phyloP scores from a whole-genome alignment of 345 rosid species.

The Mercurialis annua region DNA sequence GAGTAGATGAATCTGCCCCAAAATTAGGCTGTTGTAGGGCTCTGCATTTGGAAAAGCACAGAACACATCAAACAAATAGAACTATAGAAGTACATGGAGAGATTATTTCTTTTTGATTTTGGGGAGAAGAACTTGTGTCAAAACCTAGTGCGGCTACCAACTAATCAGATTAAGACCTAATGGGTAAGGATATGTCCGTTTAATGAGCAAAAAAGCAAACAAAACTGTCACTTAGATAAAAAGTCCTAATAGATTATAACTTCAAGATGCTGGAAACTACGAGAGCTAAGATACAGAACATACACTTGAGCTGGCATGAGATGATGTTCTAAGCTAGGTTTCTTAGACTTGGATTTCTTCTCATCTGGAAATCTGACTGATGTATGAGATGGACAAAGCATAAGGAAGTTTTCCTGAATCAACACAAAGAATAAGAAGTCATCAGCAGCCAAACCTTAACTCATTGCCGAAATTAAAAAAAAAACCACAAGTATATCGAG shows the following conservation, averaged over 20 bases:
- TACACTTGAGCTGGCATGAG: slow-evolving; percentile 33
- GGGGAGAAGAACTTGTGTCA: too few species aligned
- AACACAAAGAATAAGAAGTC: slow-evolving; percentile 8
- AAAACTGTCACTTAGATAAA: background rate
- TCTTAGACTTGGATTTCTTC: slow-evolving; percentile 42
- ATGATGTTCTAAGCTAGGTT: slow-evolving; percentile 1
- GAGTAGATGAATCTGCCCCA: slow-evolving; percentile 22
- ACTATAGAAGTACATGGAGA: too few species aligned
- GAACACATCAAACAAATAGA: background rate
- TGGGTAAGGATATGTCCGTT: background rate
- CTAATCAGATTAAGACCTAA: too few species aligned
- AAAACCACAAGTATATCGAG: background rate
- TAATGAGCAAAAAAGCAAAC: background rate
- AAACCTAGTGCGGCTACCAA: too few species aligned
- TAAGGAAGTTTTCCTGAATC: slow-evolving; percentile 56
- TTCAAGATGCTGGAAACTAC: background rate
- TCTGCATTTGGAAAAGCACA: slow-evolving; percentile 38
- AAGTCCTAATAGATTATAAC: background rate
- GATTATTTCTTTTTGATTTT: too few species aligned
- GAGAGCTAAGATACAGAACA: background rate
- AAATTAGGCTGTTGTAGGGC: slow-evolving; percentile 25
- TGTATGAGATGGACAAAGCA: slow-evolving; percentile 77
- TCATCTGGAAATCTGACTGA: slow-evolving; percentile 63
- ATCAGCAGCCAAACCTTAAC: slow-evolving; percentile 4
- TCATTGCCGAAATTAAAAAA: background rate